Base-by-base conservation (phyloP, 1,139 yeast species). In the Debaryomyces robertsiae region DNA sequence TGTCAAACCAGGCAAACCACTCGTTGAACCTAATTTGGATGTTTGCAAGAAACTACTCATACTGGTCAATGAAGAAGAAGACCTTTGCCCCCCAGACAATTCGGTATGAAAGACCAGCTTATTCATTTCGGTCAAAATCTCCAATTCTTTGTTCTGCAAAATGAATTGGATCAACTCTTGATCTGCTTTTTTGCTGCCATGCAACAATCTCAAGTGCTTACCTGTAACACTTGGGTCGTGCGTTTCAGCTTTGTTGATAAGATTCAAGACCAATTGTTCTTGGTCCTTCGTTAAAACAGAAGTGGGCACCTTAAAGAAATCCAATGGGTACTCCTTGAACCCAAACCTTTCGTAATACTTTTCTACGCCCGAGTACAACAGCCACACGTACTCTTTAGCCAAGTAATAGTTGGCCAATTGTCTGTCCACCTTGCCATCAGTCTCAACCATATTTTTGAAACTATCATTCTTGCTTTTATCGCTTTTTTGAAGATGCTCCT, bases 381-480 rank as follows among this genome's bases (percentile, higher is more conserved):
- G 49, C 77, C 75, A 69, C 40, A 69, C 58, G 46, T 66, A 69
- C 44, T 67, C 53, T 44, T 69, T 67, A 27, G 67, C 50, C 47
- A 71, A 58, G 42, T 67, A 65, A 41, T 69, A 63, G 42, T 58
- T 55, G 19, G 71, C 73, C 53, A 70, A 57, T 9, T 47, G 48
- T 5, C 33, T 27, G 46, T 70, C 75, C 6, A 68, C 43, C n/a
- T 44, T 32, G 1, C 72, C 70, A 29, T 55, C 51, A 11, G 56
- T 47, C 10, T 49, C 48, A 3, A 67, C 70, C 72, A 67, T 61
- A 40, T 52, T 55, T 39, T 54, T 56, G 49, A 69, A 68, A 36
- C 57, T 60, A 41, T 61, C 69, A 17, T 52, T 47, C 34, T 58
- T 54, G 18, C 43, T 30, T 2, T 39, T 45, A 28, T 61, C 60